phyloP scores from a whole-genome alignment of 208 protist species.

The Zelonia costaricensis region DNA sequence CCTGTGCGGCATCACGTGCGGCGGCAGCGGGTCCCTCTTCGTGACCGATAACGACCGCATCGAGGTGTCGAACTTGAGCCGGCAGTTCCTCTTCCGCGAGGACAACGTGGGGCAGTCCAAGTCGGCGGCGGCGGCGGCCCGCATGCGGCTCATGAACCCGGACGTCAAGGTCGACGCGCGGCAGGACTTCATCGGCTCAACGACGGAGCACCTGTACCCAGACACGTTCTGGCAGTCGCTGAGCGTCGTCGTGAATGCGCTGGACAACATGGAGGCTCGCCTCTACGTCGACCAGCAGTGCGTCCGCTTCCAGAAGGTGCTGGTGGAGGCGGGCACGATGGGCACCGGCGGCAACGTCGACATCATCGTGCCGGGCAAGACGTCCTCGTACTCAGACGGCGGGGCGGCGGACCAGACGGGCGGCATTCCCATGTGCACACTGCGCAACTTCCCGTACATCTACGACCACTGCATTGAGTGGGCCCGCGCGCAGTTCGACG shows the following conservation, averaged over 20 bases:
- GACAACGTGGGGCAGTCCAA: slow-evolving; percentile 97
- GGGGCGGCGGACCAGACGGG: slow-evolving; percentile 96
- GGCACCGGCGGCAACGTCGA: slow-evolving; percentile 98
- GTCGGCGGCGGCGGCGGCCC: slow-evolving; percentile 91
- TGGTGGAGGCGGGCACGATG: slow-evolving; percentile 99
- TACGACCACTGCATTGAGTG: slow-evolving; percentile 99
- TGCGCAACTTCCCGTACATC: slow-evolving; percentile 99
- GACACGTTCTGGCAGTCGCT: slow-evolving; percentile 97
- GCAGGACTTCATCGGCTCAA: slow-evolving; percentile 93
- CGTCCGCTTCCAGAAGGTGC: slow-evolving; percentile 96
- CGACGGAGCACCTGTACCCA: slow-evolving; percentile 96
- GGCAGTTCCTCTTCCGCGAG: slow-evolving; percentile 99
- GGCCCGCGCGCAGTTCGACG: slow-evolving; percentile 92
- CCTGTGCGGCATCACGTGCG: slow-evolving; percentile 97
- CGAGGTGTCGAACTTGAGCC: slow-evolving; percentile 99
- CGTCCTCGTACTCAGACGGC: slow-evolving; percentile 97
- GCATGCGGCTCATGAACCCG: slow-evolving; percentile 96
- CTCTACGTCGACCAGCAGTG: slow-evolving; percentile 96
- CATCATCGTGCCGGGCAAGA: slow-evolving; percentile 97
- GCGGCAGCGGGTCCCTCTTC: slow-evolving; percentile 74
- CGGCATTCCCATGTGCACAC: slow-evolving; percentile 99
- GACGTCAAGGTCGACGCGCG: slow-evolving; percentile 73
- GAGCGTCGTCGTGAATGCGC: slow-evolving; percentile 97
- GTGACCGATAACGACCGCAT: slow-evolving; percentile 99
- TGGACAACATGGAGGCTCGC: slow-evolving; percentile 99